Evolutionary conservation across 106 monocot genomes (phyloP), one percentile per base, ranked within the genome.

Genomic region (Narthecium ossifragum): DNA sequence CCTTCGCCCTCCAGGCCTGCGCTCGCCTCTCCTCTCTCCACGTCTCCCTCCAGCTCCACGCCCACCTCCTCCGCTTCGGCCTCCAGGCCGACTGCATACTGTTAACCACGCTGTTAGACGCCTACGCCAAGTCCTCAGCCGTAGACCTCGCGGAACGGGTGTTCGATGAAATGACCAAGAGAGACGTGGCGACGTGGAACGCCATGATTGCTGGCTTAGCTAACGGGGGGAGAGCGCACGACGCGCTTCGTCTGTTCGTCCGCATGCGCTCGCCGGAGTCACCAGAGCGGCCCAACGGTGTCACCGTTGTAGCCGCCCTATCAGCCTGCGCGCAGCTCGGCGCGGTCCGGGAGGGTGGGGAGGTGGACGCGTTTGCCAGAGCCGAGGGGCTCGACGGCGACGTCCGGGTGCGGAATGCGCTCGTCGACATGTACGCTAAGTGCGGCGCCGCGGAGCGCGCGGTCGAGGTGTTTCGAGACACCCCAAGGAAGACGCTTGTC

Each of bases 321-420:
- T 79, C 89, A 2, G 85, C 93, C 1, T 94, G 85, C 56, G 63
- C 85, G 0, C 93, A 89, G 77, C 82, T 89, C 5, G 88, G 93
- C 15, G 21, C 64, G 1, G 37, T 77, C n/a, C n/a, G 13, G 3
- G 77, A 80, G 1, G 89, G 82, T 13, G 55, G 57, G 26, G 65
- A 34, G 30, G 68, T 88, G 33, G 72, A 69, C 15, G 55, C 33
- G 13, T 80, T 40, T 34, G 75, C 82, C 1, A 34, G 45, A 13
- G 26, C 41, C 17, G 29, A 39, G 12, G 67, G 66, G 29, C 55
- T 88, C 4, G 74, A 66, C 20, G 12, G 26, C 36, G 34, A 72
- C 57, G 50, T 54, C 7, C 67, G 74, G 0, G 89, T 94, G 15
- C 24, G 72, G 31, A 89, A 94, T 25, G 78, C 82, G 0, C 71